A percentile compares a stretch with the other conserved stretches of the same genome.
Evolutionary conservation across 768 basidiomycete species (phyloP).

Genomic region (Amanita polypyramis): DNA sequence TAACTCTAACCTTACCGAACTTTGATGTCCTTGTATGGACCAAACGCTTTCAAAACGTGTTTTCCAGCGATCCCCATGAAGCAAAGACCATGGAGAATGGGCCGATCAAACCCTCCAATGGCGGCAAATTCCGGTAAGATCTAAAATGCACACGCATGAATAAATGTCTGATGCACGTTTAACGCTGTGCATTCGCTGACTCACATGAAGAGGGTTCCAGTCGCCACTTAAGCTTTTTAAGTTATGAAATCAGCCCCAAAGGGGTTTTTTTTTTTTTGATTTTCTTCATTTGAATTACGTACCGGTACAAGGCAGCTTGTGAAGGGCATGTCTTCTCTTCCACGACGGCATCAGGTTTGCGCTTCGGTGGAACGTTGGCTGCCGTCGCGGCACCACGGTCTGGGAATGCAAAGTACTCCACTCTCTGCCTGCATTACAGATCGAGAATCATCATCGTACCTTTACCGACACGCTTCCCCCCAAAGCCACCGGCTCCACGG

Average conservation of each 20-base stretch:
- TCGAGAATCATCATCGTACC: slow-evolving; percentile 31
- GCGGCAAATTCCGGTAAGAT: slow-evolving; percentile 91
- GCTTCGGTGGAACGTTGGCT: slow-evolving; percentile 67
- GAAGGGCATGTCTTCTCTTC: slow-evolving; percentile 79
- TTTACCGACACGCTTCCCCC: slow-evolving; percentile 75
- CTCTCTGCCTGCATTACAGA: background rate
- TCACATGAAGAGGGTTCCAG: slow-evolving; percentile 79
- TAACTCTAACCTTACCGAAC: slow-evolving; percentile 69
- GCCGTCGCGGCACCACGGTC: slow-evolving; percentile 90
- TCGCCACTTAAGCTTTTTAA: slow-evolving; percentile 74
- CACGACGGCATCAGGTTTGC: slow-evolving; percentile 72
- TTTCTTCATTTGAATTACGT: no score
- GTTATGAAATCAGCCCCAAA: background rate
- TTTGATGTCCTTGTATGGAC: slow-evolving; percentile 87
- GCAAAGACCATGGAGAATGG: slow-evolving; percentile 84
- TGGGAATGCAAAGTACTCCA: slow-evolving; percentile 17
- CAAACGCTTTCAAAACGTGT: slow-evolving; percentile 82
- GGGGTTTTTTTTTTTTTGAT: no score
- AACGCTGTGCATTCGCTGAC: slow-evolving; percentile 12
- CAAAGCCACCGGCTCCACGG: slow-evolving; percentile 93
- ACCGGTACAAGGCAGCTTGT: slow-evolving; percentile 93
- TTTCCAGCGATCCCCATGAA: slow-evolving; percentile 90
- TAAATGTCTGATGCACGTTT: background rate
- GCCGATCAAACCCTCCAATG: slow-evolving; percentile 89
- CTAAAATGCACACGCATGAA: slow-evolving; percentile 23